These are phyloP conservation scores for Peronospora farinosa DNA, from an alignment of 352 stramenopile genomes.

Conservation along the genomic window DNA sequence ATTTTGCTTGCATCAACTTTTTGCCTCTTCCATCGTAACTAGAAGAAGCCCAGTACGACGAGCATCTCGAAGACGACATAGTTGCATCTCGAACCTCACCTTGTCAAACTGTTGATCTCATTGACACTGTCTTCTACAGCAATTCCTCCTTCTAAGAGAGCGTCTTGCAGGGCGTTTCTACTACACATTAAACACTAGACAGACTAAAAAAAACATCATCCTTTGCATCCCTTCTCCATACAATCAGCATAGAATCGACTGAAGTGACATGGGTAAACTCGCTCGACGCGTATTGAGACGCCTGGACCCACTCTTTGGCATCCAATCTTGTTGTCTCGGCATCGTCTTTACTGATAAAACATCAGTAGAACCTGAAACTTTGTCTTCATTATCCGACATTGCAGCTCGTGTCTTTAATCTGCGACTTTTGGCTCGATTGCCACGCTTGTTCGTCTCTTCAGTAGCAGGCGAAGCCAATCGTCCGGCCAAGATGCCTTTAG, in stretches of 20 bases:
- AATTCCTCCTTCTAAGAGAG: too few species aligned
- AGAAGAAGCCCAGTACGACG: not conserved
- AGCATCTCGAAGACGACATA: not conserved
- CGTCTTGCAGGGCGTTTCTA: too few species aligned
- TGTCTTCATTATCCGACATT: slow-evolving; percentile 45
- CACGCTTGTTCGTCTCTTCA: slow-evolving; percentile 58
- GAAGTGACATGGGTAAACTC: slow-evolving; percentile 54
- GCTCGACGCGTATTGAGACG: slow-evolving; percentile 37
- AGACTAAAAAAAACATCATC: slow-evolving; percentile 1
- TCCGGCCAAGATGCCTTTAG: slow-evolving; percentile 62
- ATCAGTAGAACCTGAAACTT: slow-evolving; percentile 2
- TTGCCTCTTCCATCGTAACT: not conserved
- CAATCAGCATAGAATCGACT: slow-evolving; percentile 68
- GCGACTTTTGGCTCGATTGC: slow-evolving; percentile 37
- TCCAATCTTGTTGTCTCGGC: slow-evolving; percentile 17
- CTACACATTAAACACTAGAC: too few species aligned
- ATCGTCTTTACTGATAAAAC: slow-evolving; percentile 10
- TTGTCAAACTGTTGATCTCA: too few species aligned
- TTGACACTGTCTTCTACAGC: too few species aligned
- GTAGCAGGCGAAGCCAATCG: slow-evolving; percentile 49
- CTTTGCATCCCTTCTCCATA: not conserved
- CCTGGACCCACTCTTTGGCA: slow-evolving; percentile 3
- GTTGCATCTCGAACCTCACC: too few species aligned
- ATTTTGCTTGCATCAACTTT: not conserved
- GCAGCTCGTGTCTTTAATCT: slow-evolving; percentile 14